A percentile compares a stretch with the other conserved stretches of the same genome.
Evolutionary conservation across 1,139 yeast species (phyloP).

Genomic region (Kluyveromyces sp.): DNA sequence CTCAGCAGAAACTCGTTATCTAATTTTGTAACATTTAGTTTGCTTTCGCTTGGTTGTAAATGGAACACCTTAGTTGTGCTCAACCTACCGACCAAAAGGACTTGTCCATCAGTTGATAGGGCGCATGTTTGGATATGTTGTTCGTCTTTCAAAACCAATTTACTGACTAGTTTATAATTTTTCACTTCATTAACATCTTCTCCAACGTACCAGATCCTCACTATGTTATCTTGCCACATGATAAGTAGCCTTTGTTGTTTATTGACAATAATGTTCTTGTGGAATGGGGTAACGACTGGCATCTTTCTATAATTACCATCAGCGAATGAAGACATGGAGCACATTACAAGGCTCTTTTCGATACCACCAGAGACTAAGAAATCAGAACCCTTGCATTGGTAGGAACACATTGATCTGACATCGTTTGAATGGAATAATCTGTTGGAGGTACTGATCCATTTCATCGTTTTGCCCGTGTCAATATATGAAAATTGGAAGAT

Average conservation of each 20-base stretch:
- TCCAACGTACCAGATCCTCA: slow-evolving; percentile 70
- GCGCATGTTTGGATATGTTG: slow-evolving; percentile 71
- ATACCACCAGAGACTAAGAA: slow-evolving; percentile 84
- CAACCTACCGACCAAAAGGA: slow-evolving; percentile 65
- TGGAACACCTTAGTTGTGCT: slow-evolving; percentile 62
- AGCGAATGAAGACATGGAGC: slow-evolving; percentile 55
- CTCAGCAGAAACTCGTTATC: slow-evolving; percentile 37
- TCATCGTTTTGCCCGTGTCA: slow-evolving; percentile 35
- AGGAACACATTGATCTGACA: slow-evolving; percentile 69
- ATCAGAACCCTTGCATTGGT: slow-evolving; percentile 61
- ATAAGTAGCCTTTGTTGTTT: slow-evolving; percentile 45
- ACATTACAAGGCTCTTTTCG: slow-evolving; percentile 70
- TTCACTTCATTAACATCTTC: slow-evolving; percentile 23
- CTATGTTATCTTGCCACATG: slow-evolving; percentile 76
- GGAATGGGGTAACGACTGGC: slow-evolving; percentile 54
- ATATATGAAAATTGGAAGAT: slow-evolving; percentile 46
- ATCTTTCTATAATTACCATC: slow-evolving; percentile 70
- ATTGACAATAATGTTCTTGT: slow-evolving; percentile 48
- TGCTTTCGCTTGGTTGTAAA: slow-evolving; percentile 37
- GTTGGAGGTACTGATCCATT: slow-evolving; percentile 78
- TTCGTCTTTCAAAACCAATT: slow-evolving; percentile 62
- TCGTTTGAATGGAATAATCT: slow-evolving; percentile 85
- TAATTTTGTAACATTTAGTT: slow-evolving; percentile 45
- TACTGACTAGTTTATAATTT: slow-evolving; percentile 44
- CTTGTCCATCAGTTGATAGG: slow-evolving; percentile 57